phyloP scores from a whole-genome alignment of 208 protist species.

The Trypanosoma congolense region DNA sequence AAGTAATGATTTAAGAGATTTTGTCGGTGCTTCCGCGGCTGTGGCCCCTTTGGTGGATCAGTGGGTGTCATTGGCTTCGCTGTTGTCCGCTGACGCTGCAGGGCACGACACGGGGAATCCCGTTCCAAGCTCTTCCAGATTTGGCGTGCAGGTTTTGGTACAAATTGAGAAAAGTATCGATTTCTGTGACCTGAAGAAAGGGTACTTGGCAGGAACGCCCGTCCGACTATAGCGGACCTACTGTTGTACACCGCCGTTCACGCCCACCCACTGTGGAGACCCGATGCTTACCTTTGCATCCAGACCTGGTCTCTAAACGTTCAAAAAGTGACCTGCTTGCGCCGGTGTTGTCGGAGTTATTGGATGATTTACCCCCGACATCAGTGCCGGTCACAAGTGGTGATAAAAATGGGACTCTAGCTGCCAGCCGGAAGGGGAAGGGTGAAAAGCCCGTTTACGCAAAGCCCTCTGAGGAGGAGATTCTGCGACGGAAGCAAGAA shows the following conservation, averaged over 20 bases:
- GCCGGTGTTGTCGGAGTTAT: conserved; percentile 23
- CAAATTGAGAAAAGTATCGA: conserved; percentile 50
- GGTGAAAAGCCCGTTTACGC: conserved; percentile 29
- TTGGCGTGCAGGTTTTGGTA: conserved; percentile 34
- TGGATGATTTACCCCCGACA: conserved; percentile 5
- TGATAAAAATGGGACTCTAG: not conserved
- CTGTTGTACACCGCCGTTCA: conserved; percentile 63
- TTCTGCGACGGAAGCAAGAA: conserved; percentile 61
- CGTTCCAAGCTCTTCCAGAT: conserved; percentile 22
- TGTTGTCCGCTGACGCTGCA: conserved; percentile 26
- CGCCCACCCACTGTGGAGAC: conserved; percentile 25
- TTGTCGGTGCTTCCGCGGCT: conserved; percentile 26
- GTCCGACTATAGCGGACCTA: conserved; percentile 65
- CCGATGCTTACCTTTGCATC: conserved; percentile 27
- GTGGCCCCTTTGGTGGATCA: conserved; percentile 41
- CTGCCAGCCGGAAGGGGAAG: conserved; percentile 1
- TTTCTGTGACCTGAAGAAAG: conserved; percentile 16
- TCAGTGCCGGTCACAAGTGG: conserved; percentile 2
- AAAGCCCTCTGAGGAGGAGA: conserved; percentile 80
- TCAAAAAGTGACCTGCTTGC: conserved; percentile 38
- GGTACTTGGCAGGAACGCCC: conserved; percentile 42
- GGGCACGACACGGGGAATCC: not conserved
- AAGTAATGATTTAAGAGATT: conserved; percentile 8
- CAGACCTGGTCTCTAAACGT: conserved; percentile 36
- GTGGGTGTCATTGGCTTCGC: conserved; percentile 39